Base-by-base conservation (phyloP, 345 rosid species). In the Eucalyptus melliodora region DNA sequence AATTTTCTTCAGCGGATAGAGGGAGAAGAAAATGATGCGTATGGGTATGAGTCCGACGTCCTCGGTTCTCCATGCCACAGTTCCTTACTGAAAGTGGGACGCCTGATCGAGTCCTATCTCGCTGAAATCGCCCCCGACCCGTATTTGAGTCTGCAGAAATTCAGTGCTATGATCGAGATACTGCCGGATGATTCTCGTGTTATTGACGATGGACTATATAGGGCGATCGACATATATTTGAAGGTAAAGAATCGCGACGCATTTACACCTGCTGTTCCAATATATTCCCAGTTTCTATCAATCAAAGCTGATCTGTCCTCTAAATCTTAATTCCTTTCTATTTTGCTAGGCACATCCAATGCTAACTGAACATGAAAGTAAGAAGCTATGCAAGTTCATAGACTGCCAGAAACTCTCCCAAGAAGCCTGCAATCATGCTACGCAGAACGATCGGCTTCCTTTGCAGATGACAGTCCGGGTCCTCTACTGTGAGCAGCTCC, bases 71-170 rank as follows among this genome's bases (percentile, higher is more conserved):
- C 95, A 1, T 93, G 96, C 24, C 96, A 96, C 45, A 92, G 92
- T 86, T 94, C 97, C 42, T 92, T 96, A 92, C 86, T 97, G 89
- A 97, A 96, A 92, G 97, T 96, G 34, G 99, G 99, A 81, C 89
- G 92, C 88, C 95, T 96, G 88, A 92, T 96, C 26, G 99, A 97
- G 92, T 95, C 96, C 44, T 97, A 96, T 90, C 91, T 96, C 60
- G 97, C 96, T 45, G 99, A 97, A 93, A 96, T 96, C 56, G 99
- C 97, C 31, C 95, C 96, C 9, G 99, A 96, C 90, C 99, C 97
- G 30, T 93, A 94, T 90, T 87, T 97, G 90, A 93, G 95, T 91
- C 89, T 95, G 92, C 94, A 91, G 90, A 96, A 96, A 90, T 96
- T 97, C 93, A 91, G 91, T 24, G 95, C 96, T 83, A 88, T 95